Conservation (phyloP, 2,329 filamentous ascomycete genomes). For the Calonectria hongkongensis region DNA sequence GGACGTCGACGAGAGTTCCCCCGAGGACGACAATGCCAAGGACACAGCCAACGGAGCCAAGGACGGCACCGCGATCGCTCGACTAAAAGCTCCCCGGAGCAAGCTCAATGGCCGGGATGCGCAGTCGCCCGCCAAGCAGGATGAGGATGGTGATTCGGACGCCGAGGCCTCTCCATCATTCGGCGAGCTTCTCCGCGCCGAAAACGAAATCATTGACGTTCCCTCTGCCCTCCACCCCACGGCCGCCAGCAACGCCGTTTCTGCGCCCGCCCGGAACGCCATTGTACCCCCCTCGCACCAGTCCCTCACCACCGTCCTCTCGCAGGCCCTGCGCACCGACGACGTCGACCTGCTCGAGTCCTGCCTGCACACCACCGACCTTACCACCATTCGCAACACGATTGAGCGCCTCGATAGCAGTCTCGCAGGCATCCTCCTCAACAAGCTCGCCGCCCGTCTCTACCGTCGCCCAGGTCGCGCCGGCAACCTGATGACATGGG, state of each 20-base stretch:
- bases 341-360: constrained; percentile 93
- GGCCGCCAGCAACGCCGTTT: constrained; percentile 54
- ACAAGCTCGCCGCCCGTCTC: constrained; percentile 89
- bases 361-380: constrained; percentile 88
- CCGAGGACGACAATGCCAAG: constrained; percentile 44
- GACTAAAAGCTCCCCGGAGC: constrained; percentile 46
- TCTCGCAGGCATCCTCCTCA: constrained; percentile 85
- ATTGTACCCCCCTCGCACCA: constrained; percentile 81
- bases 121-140: constrained; percentile 47
- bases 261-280: constrained; percentile 66
- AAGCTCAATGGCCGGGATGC: constrained; percentile 54
- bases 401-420: constrained; percentile 92
- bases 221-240: constrained; percentile 72
- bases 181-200: constrained; percentile 86
- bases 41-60: constrained; percentile 44
- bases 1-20: constrained; percentile 70
- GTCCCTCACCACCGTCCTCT: constrained; percentile 93
- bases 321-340: constrained; percentile 94
- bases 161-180: constrained; percentile 81
- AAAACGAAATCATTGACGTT: constrained; percentile 86
- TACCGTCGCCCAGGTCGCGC: constrained; percentile 92
- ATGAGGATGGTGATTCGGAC: constrained; percentile 63
- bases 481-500: constrained; percentile 93
- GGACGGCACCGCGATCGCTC: constrained; percentile 36
- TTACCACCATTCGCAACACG: constrained; percentile 87